Conservation (phyloP, 305 asterid species). For the Fraxinus latifolia region DNA sequence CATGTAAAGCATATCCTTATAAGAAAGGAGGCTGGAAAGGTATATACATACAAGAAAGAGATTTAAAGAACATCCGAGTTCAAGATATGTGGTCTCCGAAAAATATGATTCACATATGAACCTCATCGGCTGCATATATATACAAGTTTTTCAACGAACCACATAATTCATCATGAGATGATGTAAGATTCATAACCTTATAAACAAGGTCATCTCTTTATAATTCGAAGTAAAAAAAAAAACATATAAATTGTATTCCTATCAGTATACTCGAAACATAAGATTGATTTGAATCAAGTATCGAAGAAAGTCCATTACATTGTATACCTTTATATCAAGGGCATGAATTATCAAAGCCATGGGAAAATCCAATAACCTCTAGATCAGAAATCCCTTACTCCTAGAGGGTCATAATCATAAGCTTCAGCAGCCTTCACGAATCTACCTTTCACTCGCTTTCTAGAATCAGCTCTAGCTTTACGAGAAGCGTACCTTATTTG, state of each 20-base stretch:
- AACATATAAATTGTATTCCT: background rate
- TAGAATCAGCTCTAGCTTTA: constrained; percentile 81
- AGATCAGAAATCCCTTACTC: constrained; percentile 31
- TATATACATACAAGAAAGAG: background rate
- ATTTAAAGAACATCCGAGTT: background rate
- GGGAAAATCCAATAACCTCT: background rate
- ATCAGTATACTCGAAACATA: background rate
- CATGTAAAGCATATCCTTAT: background rate
- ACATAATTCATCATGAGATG: background rate
- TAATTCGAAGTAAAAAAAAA: background rate
- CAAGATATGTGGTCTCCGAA: background rate
- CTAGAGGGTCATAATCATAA: constrained; percentile 48
- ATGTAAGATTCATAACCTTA: background rate
- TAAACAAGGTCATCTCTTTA: background rate
- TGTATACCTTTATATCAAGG: background rate
- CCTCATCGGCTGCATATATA: background rate
- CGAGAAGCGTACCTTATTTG: constrained; percentile 84
- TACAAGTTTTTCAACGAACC: background rate
- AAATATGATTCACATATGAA: background rate
- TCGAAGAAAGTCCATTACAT: background rate
- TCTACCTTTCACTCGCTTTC: constrained; percentile 83
- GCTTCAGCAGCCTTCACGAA: constrained; percentile 75
- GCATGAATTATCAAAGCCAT: background rate
- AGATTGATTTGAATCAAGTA: background rate
- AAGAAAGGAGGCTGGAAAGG: background rate